Conservation (phyloP, 83 land plant species). For the Picea mariana region DNA sequence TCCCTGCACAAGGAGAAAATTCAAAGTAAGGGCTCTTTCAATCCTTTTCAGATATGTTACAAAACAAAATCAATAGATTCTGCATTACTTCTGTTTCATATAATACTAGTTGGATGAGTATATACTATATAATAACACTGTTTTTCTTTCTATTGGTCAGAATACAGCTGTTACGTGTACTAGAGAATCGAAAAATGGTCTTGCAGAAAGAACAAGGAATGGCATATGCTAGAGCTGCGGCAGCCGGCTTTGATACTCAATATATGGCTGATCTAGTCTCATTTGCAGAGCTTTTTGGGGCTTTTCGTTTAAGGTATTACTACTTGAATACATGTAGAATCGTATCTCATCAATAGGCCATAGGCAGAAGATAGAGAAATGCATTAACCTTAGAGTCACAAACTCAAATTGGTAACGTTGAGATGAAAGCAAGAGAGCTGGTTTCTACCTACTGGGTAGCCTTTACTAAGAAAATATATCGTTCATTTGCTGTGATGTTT, state of each 20-base stretch:
- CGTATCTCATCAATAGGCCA: not conserved
- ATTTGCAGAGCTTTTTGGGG: constrained; percentile 71
- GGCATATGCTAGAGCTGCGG: constrained; percentile 69
- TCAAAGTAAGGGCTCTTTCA: constrained; percentile 14
- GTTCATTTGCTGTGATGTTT: not conserved
- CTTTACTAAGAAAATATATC: not conserved
- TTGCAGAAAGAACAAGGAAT: constrained; percentile 74
- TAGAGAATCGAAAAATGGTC: constrained; percentile 51
- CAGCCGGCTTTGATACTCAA: constrained; percentile 58
- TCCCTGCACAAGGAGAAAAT: constrained; percentile 14
- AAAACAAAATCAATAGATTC: not conserved
- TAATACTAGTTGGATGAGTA: not conserved
- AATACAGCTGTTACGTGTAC: constrained; percentile 48
- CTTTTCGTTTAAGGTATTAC: constrained; percentile 58
- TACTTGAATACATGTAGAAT: not conserved
- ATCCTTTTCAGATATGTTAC: constrained; percentile 2
- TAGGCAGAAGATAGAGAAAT: too few species aligned
- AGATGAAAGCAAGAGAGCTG: constrained; percentile 1
- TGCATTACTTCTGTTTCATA: not conserved
- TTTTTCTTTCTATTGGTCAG: constrained; percentile 21
- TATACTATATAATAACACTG: not conserved
- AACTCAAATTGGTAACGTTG: not conserved
- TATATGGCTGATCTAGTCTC: constrained; percentile 46
- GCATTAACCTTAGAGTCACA: not conserved
- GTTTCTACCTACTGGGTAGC: not conserved